A percentile compares a stretch with the other conserved stretches of the same genome.
Conservation (phyloP, 139 green algal genomes). For the Deuterostichococcus epilithicus region DNA sequence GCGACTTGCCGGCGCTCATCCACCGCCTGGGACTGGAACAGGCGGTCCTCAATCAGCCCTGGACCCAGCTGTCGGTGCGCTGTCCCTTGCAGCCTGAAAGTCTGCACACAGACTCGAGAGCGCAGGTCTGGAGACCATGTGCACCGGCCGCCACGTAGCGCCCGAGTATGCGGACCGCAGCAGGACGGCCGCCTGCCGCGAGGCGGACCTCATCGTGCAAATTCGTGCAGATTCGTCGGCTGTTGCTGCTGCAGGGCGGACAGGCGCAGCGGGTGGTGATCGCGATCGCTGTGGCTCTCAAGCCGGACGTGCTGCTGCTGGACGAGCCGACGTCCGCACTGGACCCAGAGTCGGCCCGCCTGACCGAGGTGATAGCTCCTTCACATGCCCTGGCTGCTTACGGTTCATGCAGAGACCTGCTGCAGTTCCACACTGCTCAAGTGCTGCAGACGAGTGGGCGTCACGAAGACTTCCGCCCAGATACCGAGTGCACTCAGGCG, state of each 20-base stretch:
- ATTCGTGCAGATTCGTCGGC: neutral
- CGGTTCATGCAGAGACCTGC: too few relatives aligned
- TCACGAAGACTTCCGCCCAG: too few relatives aligned
- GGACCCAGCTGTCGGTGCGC: slow-evolving; percentile 73
- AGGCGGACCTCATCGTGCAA: neutral
- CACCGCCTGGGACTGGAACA: slow-evolving; percentile 69
- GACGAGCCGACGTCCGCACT: slow-evolving; percentile 80
- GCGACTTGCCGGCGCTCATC: slow-evolving; percentile 66
- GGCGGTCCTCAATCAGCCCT: slow-evolving; percentile 64
- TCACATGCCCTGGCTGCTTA: too few relatives aligned
- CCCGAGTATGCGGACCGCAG: neutral
- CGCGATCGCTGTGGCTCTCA: slow-evolving; percentile 68
- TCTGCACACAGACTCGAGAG: neutral
- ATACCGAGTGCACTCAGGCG: too few relatives aligned
- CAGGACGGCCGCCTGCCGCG: neutral
- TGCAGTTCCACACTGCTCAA: neutral
- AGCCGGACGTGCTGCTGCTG: slow-evolving; percentile 74
- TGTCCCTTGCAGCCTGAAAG: neutral
- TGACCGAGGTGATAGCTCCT: neutral
- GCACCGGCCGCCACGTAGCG: neutral
- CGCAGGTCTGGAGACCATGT: neutral
- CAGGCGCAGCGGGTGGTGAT: slow-evolving; percentile 76
- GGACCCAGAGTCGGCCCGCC: slow-evolving; percentile 49
- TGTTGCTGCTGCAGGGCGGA: slow-evolving; percentile 50
- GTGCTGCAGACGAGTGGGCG: neutral